A percentile compares a stretch with the other conserved stretches of the same genome.
These are phyloP conservation scores for Takashimella tepidaria DNA, from an alignment of 1,284 basidiomycete species.

Conservation along the genomic window DNA sequence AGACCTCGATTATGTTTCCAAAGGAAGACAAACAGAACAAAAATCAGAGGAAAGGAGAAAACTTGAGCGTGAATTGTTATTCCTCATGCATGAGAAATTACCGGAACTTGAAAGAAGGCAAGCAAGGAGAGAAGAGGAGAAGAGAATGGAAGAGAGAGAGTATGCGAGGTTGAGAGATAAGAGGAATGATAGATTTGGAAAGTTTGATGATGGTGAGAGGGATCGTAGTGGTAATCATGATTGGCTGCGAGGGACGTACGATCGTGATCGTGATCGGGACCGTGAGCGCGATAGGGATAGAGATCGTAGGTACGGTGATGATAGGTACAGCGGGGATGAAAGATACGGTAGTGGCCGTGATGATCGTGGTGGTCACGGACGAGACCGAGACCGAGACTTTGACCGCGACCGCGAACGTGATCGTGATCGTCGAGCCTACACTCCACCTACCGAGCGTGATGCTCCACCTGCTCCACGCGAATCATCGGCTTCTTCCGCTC, in stretches of 20 bases:
- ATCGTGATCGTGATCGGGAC: conserved; percentile 38
- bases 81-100: conserved; percentile 83
- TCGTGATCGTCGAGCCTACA: conserved; percentile 35
- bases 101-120: conserved; percentile 86
- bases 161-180: conserved; percentile 75
- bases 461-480: conserved; percentile 24
- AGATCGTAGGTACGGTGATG: conserved; percentile 44
- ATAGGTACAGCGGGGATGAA: conserved; percentile 25
- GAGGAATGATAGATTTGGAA: conserved; percentile 73
- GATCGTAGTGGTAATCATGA: conserved; percentile 33
- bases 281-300: conserved; percentile 31
- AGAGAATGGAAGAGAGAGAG: conserved; percentile 69
- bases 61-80: conserved; percentile 82
- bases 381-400: conserved; percentile 2
- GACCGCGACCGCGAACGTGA: conserved; percentile 10
- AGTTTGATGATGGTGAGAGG: conserved; percentile 55
- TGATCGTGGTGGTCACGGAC: conserved; percentile 3
- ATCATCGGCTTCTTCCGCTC: conserved; percentile 25
- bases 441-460: conserved; percentile 32
- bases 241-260: conserved; percentile 49
- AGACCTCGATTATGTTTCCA: conserved; percentile 84
- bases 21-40: conserved; percentile 65
- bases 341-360: conserved; percentile 36
- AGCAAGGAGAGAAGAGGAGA: conserved; percentile 70
- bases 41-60: conserved; percentile 83